Percentiles rank a stretch among this genome's conserved stretches.
phyloP scores from a whole-genome alignment of 1,284 basidiomycete species.

The Rhodofomes roseus region DNA sequence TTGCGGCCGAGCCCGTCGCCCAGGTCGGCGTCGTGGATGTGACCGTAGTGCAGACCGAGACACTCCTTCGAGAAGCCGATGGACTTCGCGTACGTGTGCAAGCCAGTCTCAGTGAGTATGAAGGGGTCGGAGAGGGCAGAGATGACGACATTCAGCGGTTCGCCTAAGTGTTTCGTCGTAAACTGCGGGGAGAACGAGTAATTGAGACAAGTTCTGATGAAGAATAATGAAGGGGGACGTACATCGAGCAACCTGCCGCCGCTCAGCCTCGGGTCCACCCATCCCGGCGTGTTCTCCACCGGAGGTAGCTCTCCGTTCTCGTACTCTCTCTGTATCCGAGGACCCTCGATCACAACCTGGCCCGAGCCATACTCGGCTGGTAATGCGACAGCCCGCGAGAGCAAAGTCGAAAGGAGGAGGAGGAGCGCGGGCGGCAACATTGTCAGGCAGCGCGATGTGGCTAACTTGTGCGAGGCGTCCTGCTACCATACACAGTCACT shows the following conservation, averaged over 20 bases:
- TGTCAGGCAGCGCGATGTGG: not conserved
- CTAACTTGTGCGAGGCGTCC: not conserved
- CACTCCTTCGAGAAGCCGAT: conserved; percentile 62
- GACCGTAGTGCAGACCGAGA: conserved; percentile 42
- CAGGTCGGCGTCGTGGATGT: conserved; percentile 41
- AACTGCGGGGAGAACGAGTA: conserved; percentile 39
- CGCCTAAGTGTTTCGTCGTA: conserved; percentile 45
- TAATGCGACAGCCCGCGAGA: not conserved
- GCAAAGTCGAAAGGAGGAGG: not conserved
- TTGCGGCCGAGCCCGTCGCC: conserved; percentile 42
- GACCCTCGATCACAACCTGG: not conserved
- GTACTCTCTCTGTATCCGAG: conserved; percentile 15
- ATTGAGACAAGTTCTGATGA: not conserved
- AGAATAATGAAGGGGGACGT: conserved; percentile 3
- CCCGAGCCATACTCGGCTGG: not conserved
- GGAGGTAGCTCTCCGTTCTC: conserved; percentile 27
- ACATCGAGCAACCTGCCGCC: conserved; percentile 58
- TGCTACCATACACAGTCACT: not conserved
- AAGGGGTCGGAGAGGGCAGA: conserved; percentile 41
- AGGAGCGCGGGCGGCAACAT: not conserved
- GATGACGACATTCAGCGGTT: conserved; percentile 45
- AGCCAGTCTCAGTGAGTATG: conserved; percentile 38
- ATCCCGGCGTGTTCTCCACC: conserved; percentile 38
- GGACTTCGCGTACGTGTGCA: conserved; percentile 47
- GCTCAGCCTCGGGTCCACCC: conserved; percentile 65